These are phyloP conservation scores for Paratrimastix pyriformis DNA, from an alignment of 78 protist genomes.

Conservation along the genomic window DNA sequence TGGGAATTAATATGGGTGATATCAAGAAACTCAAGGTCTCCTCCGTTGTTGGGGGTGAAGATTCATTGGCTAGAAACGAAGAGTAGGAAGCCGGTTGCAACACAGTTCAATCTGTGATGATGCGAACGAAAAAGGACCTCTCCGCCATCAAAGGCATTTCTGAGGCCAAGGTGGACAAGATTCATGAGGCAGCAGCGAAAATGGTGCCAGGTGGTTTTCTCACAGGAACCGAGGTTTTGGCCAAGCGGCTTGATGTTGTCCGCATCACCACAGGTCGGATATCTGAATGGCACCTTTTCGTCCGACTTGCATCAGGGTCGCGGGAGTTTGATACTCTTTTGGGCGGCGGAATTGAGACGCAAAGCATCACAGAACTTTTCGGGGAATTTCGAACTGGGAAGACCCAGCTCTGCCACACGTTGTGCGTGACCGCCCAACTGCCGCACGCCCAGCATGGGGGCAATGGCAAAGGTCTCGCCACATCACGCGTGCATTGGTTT, in stretches of 20 bases:
- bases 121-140: constrained; percentile 14
- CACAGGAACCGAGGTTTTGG: constrained; percentile 6
- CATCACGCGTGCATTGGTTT: not conserved
- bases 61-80: too few relatives aligned
- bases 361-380: constrained; percentile 36
- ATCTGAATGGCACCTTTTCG: not conserved
- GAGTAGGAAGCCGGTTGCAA: not conserved
- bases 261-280: constrained; percentile 14
- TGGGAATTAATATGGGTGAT: constrained; percentile 16
- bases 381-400: constrained; percentile 51
- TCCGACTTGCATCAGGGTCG: not conserved
- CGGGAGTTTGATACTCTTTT: constrained; percentile 15
- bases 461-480: constrained; percentile 19
- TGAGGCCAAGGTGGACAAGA: constrained; percentile 41
- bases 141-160: constrained; percentile 20
- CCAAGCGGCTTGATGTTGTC: not conserved
- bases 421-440: constrained; percentile 19
- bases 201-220: not conserved
- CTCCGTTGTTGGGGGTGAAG: too few relatives aligned
- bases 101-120: not conserved
- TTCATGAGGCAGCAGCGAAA: constrained; percentile 32
- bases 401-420: constrained; percentile 25
- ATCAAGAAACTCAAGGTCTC: constrained; percentile 24
- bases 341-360: constrained; percentile 43
- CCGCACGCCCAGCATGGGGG: constrained; percentile 19